Evolutionary conservation across 768 basidiomycete genomes (phyloP), one percentile per base, ranked within the genome.

Genomic region (Russula foetens): DNA sequence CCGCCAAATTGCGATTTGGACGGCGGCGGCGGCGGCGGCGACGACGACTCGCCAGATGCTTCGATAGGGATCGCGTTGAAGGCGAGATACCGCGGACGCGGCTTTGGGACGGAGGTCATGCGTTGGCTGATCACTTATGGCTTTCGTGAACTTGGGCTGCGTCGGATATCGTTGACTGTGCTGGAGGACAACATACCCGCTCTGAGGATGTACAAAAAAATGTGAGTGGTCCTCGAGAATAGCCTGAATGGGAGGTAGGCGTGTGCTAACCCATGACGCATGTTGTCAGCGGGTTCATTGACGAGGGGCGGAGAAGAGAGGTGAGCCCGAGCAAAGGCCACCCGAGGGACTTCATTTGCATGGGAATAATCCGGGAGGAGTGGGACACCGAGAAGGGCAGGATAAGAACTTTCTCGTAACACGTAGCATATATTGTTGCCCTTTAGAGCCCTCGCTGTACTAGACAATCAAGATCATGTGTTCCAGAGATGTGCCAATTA

Each of bases 81-180:
- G 11, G 67, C 67, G 2, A 39, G 67, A 55, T 74, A 72, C 53
- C 77, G 78, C 75, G 66, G 69, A 14, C 69, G 70, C 19, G 78
- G 78, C 0, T 79, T 74, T 55, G 78, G 78, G 3, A 73, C 69
- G 33, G 77, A 79, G 53, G 71, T 72, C 48, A 73, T 74, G 51
- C 65, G 64, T 33, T 79, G 76, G 62, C 66, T 79, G 35, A 65
- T 77, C 14, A 75, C 77, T 31, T 69, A 78, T 57, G 70, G 70
- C 24, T 80, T 80, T 31, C 58, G 70, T 44, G 71, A 71, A 67
- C 64, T 80, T 50, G 71, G 68, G 28, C 56, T 78, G 63, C 75
- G 77, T 45, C 74, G 77, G 15, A 59, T 80, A 58, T 74, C 77
- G 31, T 67, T 80, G 53, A 69, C 66, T 1, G 76, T 77, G 46